phyloP scores from a whole-genome alignment of 192 early-diverging fungal species.

The Entomortierella lignicola region DNA sequence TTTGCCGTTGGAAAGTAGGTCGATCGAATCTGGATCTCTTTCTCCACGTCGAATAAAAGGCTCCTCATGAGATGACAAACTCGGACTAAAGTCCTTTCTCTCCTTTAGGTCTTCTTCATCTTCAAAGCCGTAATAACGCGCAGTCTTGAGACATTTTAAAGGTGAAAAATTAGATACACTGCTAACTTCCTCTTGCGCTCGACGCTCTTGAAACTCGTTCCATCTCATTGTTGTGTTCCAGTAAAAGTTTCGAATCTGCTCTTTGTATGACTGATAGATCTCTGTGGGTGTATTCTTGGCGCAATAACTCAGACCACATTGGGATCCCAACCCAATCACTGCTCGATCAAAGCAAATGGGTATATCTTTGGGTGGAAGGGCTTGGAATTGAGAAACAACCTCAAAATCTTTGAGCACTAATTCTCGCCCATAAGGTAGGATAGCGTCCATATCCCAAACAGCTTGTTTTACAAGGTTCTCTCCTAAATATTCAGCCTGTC shows the following conservation, averaged over 20 bases:
- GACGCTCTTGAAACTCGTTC: slow-evolving; percentile 1
- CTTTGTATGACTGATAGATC: slow-evolving; percentile 11
- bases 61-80: not conserved
- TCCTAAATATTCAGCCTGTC: slow-evolving; percentile 15
- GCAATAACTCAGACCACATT: slow-evolving; percentile 40
- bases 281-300: slow-evolving; percentile 40
- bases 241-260: slow-evolving; percentile 17
- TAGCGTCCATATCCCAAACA: slow-evolving; percentile 19
- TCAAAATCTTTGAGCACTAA: slow-evolving; percentile 19
- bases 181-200: not conserved
- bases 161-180: not conserved
- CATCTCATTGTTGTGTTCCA: slow-evolving; percentile 11
- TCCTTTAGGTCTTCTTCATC: not conserved
- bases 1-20: not conserved
- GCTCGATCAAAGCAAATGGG: slow-evolving; percentile 43
- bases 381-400: slow-evolving; percentile 10
- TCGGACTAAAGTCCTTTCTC: not conserved
- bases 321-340: slow-evolving; percentile 40
- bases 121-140: slow-evolving; percentile 33
- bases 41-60: not conserved
- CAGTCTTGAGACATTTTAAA: slow-evolving; percentile 13
- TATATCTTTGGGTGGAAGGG: slow-evolving; percentile 16
- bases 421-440: slow-evolving; percentile 9
- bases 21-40: not conserved
- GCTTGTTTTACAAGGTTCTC: slow-evolving; percentile 13